These are phyloP conservation scores for Silene coronaria DNA, from an alignment of 179 eudicot genomes.

Conservation along the genomic window DNA sequence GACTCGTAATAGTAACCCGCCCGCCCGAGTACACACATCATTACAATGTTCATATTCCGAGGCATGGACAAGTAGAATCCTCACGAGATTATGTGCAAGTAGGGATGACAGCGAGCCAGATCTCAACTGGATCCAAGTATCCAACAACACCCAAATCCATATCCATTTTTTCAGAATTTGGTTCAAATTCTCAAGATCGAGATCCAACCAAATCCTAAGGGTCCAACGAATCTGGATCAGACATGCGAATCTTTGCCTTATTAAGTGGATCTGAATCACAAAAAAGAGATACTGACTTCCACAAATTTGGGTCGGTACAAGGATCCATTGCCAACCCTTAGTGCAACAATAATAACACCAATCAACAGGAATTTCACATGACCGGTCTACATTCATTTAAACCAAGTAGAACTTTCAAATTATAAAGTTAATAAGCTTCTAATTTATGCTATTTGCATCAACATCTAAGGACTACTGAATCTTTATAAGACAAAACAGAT, in stretches of 20 bases:
- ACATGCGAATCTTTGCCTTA: neutral
- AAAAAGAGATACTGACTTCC: neutral
- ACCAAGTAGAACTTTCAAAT: neutral
- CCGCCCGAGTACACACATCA: neutral
- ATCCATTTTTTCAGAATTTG: neutral
- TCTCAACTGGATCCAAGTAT: neutral
- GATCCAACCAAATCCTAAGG: neutral
- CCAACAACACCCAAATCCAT: neutral
- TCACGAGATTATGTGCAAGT: neutral
- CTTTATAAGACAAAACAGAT: neutral
- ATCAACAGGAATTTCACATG: neutral
- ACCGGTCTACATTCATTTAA: neutral
- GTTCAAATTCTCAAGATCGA: neutral
- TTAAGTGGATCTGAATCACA: neutral
- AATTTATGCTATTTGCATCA: neutral
- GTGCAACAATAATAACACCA: neutral
- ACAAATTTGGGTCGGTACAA: neutral
- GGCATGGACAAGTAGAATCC: neutral
- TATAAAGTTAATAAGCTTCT: neutral
- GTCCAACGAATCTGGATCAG: neutral
- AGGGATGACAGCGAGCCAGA: neutral
- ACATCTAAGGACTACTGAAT: slow-evolving; percentile 5
- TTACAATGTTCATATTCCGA: neutral
- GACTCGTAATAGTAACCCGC: too few relatives aligned
- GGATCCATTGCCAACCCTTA: neutral